A percentile compares a stretch with the other conserved stretches of the same genome.
These are phyloP conservation scores for Biancaea sappan DNA, from an alignment of 306 rosid species.

Conservation along the genomic window DNA sequence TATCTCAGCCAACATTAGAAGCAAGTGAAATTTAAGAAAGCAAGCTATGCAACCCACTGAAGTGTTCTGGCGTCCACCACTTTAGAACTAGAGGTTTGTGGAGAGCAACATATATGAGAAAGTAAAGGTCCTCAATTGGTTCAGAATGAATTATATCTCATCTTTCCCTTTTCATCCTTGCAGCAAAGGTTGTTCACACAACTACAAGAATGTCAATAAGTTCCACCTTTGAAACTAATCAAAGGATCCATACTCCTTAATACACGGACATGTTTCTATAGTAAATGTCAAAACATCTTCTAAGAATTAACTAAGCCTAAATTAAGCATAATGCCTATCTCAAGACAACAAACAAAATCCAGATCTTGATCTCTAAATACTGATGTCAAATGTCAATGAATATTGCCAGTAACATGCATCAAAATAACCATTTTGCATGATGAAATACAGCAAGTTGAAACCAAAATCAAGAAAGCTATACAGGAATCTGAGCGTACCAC, in stretches of 20 bases:
- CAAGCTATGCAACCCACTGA: constrained; percentile 1
- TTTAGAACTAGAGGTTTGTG: constrained; percentile 1
- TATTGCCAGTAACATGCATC: constrained; percentile 11
- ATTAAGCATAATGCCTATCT: constrained; percentile 22
- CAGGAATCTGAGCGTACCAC: constrained; percentile 61
- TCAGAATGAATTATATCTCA: constrained; percentile 7
- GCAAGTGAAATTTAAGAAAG: constrained; percentile 2
- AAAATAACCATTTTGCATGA: constrained; percentile 21
- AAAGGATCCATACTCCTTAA: constrained; percentile 2
- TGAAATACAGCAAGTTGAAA: constrained; percentile 15
- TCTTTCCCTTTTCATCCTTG: not conserved
- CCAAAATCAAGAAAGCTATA: constrained; percentile 15
- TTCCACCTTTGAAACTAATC: constrained; percentile 1
- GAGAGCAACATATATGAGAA: constrained; percentile 3
- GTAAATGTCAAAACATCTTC: constrained; percentile 9
- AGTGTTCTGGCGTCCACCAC: not conserved
- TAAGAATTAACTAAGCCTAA: not conserved
- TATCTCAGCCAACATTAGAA: constrained; percentile 5
- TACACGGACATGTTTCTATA: not conserved
- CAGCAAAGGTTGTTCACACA: not conserved
- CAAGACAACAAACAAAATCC: not conserved
- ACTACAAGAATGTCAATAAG: constrained; percentile 6
- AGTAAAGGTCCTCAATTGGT: constrained; percentile 1
- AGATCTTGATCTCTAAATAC: not conserved
- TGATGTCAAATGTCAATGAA: not conserved